Percentiles rank a stretch among this genome's conserved stretches.
phyloP scores from a whole-genome alignment of 495 filamentous ascomycete genomes.

The Halenospora varia region DNA sequence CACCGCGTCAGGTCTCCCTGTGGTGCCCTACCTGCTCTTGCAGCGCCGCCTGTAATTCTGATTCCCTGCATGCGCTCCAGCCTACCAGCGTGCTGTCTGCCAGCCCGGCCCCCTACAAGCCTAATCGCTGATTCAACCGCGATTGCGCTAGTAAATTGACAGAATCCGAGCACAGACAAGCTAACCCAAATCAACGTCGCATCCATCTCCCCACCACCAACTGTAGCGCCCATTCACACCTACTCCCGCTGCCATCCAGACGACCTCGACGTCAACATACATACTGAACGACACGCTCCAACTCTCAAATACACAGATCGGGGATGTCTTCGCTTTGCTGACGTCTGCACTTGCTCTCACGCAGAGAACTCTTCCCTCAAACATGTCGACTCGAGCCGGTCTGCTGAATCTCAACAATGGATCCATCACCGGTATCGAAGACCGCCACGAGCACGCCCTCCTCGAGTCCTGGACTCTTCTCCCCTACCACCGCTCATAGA shows the following conservation, averaged over 20 bases:
- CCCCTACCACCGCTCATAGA: conserved; percentile 8
- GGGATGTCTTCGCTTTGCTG: conserved; percentile 16
- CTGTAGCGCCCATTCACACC: neutral
- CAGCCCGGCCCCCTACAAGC: neutral
- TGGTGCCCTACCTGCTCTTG: too few relatives aligned
- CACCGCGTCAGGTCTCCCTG: too few relatives aligned
- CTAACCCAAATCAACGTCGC: neutral
- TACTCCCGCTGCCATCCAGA: neutral
- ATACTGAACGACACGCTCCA: neutral
- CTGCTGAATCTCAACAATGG: conserved; percentile 20
- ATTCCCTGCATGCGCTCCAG: too few relatives aligned
- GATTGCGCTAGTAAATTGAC: conserved; percentile 11
- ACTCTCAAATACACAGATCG: too few relatives aligned
- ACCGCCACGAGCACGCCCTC: conserved; percentile 23
- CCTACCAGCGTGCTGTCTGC: too few relatives aligned
- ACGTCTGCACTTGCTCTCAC: neutral
- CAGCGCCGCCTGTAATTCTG: neutral
- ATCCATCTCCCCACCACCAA: neutral
- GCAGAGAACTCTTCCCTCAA: conserved; percentile 1
- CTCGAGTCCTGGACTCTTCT: conserved; percentile 29
- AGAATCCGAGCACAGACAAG: conserved; percentile 1
- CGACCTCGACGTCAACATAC: neutral
- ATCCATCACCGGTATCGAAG: conserved; percentile 13
- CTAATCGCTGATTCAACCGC: conserved; percentile 3
- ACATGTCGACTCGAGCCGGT: conserved; percentile 17